Evolutionary conservation across 1,284 basidiomycete species (phyloP), one percentile per base, ranked within the genome.

Genomic region (Rhodotorula sp.): DNA sequence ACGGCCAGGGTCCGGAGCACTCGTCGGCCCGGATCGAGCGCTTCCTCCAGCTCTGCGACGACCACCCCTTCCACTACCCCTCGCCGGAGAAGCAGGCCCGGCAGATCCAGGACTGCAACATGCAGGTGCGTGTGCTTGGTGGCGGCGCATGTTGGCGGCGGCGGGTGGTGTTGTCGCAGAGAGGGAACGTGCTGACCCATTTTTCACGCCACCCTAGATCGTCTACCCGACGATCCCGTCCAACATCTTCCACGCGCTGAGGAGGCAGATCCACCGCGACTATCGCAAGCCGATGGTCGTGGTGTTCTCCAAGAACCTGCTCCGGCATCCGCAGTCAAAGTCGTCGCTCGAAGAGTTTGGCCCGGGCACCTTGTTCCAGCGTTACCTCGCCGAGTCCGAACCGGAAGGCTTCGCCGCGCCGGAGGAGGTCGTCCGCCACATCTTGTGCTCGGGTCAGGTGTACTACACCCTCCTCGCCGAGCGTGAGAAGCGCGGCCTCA

Each of bases 1-100:
- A 99, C 82, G 97, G 97, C 47, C 97, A 99, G 82, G 97, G 97
- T 58, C 97, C 97, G 4, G 97, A 99, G 82, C 97, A 99, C 85
- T 98, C 96, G 34, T 95, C 92, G 79, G 97, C 91, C 66, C 87
- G 97, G 72, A 87, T 98, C 67, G 97, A 99, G 84, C 88, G 97
- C 60, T 99, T 98, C 89, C 84, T 99, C 78, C 95, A 98, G 84
- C 87, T 99, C 56, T 97, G 94, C 80, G 97, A 97, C 82, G 97
- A 99, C 80, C 94, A 99, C 81, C 96, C 96, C 16, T 87, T 95
- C 82, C 81, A 90, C 76, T 98, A 89, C 88, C 97, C 97, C 7
- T 88, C 88, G 1, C 86, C 87, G 2, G 89, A 97, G 82, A 95
- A 96, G 86, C 85, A 95, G 76, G 92, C 95, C 81, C 86, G 97